Evolutionary conservation across 2,329 filamentous ascomycete genomes (phyloP).

Genomic region (Alternaria rosae): DNA sequence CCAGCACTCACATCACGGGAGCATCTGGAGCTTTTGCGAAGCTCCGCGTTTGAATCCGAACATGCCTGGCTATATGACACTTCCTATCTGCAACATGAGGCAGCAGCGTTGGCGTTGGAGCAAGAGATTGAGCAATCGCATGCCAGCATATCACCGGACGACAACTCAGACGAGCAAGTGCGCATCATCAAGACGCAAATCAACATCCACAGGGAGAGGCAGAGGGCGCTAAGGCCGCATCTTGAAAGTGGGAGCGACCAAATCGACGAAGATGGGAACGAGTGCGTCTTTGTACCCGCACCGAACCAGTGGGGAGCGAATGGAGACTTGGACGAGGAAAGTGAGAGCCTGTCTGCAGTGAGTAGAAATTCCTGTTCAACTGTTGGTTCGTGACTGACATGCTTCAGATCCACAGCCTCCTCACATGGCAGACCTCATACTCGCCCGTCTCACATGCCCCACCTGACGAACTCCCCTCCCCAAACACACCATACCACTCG

Average conservation of each 20-base stretch:
- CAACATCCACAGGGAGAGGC: constrained; percentile 45
- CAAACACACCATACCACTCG: constrained; percentile 44
- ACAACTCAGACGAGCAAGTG: constrained; percentile 46
- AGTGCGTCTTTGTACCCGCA: constrained; percentile 47
- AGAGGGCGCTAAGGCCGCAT: constrained; percentile 44
- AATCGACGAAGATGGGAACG: constrained; percentile 46
- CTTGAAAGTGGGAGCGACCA: constrained; percentile 48
- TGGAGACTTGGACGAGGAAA: constrained; percentile 48
- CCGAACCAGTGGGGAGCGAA: constrained; percentile 50
- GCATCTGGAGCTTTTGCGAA: constrained; percentile 45
- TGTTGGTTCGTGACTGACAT: constrained; percentile 10
- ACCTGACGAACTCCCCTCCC: constrained; percentile 42
- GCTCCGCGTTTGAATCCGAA: constrained; percentile 48
- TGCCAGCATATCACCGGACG: constrained; percentile 46
- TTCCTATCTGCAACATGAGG: constrained; percentile 46
- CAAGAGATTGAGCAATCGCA: constrained; percentile 43
- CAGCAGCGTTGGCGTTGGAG: constrained; percentile 44
- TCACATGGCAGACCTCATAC: constrained; percentile 48
- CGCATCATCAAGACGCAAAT: constrained; percentile 47
- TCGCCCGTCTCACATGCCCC: constrained; percentile 44
- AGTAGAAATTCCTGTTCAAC: constrained; percentile 11
- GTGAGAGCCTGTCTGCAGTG: constrained; percentile 46
- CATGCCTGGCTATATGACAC: constrained; percentile 50
- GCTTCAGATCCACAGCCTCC: constrained; percentile 43
- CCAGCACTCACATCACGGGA: constrained; percentile 35